Evolutionary conservation across 139 green algal species (phyloP), one percentile per base, ranked within the genome.

Genomic region (Marvania coccoides): DNA sequence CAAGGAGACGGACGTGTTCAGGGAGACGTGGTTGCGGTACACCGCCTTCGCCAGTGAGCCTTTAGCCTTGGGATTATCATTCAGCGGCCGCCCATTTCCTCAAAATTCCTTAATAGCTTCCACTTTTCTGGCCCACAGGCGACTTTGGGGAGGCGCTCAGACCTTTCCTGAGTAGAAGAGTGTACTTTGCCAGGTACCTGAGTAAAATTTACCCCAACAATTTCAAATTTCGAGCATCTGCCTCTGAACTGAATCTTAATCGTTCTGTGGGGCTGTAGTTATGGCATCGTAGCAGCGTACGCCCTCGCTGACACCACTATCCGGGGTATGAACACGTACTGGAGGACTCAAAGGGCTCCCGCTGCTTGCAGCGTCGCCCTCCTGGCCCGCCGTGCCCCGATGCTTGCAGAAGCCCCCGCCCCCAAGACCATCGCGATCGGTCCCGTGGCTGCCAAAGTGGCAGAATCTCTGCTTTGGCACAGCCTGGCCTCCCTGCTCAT

Each of bases 101-200:
- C 19, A 51, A 19, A 19, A 51, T 51, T 19, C 19, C 42, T 51
- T 51, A 19, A 51, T 51, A n/a, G n/a, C n/a, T n/a, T n/a, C n/a
- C n/a, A 51, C 19, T 51, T 51, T 51, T 51, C n/a, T n/a, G n/a
- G n/a, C n/a, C n/a, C n/a, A 35, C 62, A 72, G 53, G 65, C 47
- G 65, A 72, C 38, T 2, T 72, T 24, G 65, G 65, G 2, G 54
- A 72, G 36, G 55, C 55, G 0, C 37, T 72, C 24, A 72, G 63
- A 30, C 38, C 10, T 7, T 35, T 65, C 55, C 54, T 72, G 29
- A 38, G 7, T 29, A 13, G 58, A 3, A 37, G 58, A 15, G 14
- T 61, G 6, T 72, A 72, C 47, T 38, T 72, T 5, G 55, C 19
- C 38, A 65, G 54, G 54, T 72, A 29, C 3, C 34, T 12, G 3